These are phyloP conservation scores for Geranium rotundifolium DNA, from an alignment of 345 rosid species.

Conservation along the genomic window DNA sequence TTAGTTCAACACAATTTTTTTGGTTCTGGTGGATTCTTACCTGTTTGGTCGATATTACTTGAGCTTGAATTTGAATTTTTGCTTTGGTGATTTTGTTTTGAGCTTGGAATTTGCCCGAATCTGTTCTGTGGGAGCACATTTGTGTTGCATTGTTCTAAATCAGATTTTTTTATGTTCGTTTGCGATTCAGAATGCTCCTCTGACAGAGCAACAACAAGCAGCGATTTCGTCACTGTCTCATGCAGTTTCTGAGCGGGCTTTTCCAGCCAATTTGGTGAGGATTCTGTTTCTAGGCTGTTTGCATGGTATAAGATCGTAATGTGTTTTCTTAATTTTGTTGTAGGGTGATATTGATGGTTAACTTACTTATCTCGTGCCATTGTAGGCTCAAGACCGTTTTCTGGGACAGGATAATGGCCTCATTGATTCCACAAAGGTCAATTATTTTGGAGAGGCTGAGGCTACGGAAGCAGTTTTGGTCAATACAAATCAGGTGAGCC, in stretches of 20 bases:
- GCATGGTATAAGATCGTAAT: too few relatives aligned
- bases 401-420: slow-evolving; percentile 49
- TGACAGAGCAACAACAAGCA: slow-evolving; percentile 77
- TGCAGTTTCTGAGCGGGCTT: slow-evolving; percentile 74
- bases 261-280: slow-evolving; percentile 59
- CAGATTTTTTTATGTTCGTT: neutral
- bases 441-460: slow-evolving; percentile 40
- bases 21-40: neutral
- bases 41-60: too few relatives aligned
- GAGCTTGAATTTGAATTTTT: neutral
- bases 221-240: slow-evolving; percentile 52
- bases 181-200: slow-evolving; percentile 51
- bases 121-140: neutral
- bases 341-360: too few relatives aligned
- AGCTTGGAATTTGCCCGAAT: neutral
- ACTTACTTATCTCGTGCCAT: too few relatives aligned
- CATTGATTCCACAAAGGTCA: slow-evolving; percentile 37
- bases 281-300: neutral
- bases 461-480: slow-evolving; percentile 63
- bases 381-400: slow-evolving; percentile 53
- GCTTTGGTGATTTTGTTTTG: too few relatives aligned
- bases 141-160: neutral
- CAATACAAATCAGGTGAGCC: slow-evolving; percentile 65
- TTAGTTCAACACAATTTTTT: neutral
- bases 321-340: too few relatives aligned